Evolutionary conservation across 805 yeast genomes (phyloP).

Genomic region (Scheffersomyces amazonensis): DNA sequence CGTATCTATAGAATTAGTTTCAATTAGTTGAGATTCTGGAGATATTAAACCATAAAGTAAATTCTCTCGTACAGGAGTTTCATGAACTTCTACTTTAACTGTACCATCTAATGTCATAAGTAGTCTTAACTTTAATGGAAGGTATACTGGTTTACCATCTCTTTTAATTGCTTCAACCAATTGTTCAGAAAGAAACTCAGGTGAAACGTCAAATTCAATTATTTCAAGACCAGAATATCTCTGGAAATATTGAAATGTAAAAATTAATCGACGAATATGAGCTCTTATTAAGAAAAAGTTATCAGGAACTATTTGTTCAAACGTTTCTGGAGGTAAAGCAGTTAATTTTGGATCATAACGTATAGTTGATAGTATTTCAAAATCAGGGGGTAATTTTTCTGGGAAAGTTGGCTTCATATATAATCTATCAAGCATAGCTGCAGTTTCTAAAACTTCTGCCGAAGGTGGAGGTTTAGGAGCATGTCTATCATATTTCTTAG

Average conservation of each 20-base stretch:
- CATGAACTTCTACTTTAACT: slow-evolving; percentile 30
- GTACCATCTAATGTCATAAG: slow-evolving; percentile 26
- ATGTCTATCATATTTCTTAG: too few species aligned
- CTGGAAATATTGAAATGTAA: slow-evolving; percentile 51
- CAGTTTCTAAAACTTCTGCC: background rate
- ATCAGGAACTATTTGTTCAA: slow-evolving; percentile 17
- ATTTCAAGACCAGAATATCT: slow-evolving; percentile 3
- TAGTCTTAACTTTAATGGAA: slow-evolving; percentile 32
- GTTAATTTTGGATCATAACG: slow-evolving; percentile 68
- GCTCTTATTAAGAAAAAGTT: slow-evolving; percentile 62
- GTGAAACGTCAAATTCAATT: slow-evolving; percentile 39
- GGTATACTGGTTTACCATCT: slow-evolving; percentile 16
- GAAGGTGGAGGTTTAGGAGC: background rate
- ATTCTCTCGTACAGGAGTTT: slow-evolving; percentile 19
- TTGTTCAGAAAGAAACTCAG: slow-evolving; percentile 35
- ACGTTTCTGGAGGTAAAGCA: slow-evolving; percentile 20
- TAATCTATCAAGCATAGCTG: background rate
- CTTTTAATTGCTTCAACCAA: slow-evolving; percentile 23
- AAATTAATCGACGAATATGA: slow-evolving; percentile 60
- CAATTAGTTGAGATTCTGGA: background rate
- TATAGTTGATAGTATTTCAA: slow-evolving; percentile 66
- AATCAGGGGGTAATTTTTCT: slow-evolving; percentile 21
- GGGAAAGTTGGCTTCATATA: slow-evolving; percentile 4
- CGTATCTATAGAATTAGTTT: background rate
- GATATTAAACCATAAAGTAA: slow-evolving; percentile 26